A percentile compares a stretch with the other conserved stretches of the same genome.
These are phyloP conservation scores for Clonostachys chloroleuca DNA, from an alignment of 2,329 filamentous ascomycete genomes.

Conservation along the genomic window DNA sequence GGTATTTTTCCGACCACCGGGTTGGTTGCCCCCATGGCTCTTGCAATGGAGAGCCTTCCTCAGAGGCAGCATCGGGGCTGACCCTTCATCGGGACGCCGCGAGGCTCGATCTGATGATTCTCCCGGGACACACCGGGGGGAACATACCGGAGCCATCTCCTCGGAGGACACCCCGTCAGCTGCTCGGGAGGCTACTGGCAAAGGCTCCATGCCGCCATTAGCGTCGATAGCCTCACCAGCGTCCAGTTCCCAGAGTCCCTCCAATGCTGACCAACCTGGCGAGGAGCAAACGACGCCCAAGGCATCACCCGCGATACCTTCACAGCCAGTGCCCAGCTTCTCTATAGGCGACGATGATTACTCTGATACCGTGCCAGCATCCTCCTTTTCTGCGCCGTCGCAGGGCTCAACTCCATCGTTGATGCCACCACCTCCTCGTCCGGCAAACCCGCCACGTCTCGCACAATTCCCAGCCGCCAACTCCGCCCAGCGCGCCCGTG, in stretches of 20 bases:
- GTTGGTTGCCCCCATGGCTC: slow-evolving; percentile 32
- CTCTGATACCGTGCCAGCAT: slow-evolving; percentile 12
- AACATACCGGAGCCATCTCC: not conserved
- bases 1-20: slow-evolving; percentile 47
- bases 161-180: no score
- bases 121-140: slow-evolving; percentile 6
- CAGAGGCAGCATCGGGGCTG: not conserved
- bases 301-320: slow-evolving; percentile 23
- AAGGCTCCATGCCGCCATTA: no score
- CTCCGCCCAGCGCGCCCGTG: slow-evolving; percentile 44
- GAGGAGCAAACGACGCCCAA: slow-evolving; percentile 47
- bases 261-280: not conserved
- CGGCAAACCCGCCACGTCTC: slow-evolving; percentile 19
- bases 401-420: slow-evolving; percentile 9
- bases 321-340: slow-evolving; percentile 35
- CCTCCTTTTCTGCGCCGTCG: slow-evolving; percentile 9
- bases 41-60: not conserved
- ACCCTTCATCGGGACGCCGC: not conserved
- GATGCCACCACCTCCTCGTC: slow-evolving; percentile 23
- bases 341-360: slow-evolving; percentile 28
- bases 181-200: no score
- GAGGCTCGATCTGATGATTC: slow-evolving; percentile 1
- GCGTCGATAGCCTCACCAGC: no score
- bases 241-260: no score
- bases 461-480: slow-evolving; percentile 43